Base-by-base conservation (phyloP, 163 green algal genomes). In the Coccomyxa subellipsoidea region DNA sequence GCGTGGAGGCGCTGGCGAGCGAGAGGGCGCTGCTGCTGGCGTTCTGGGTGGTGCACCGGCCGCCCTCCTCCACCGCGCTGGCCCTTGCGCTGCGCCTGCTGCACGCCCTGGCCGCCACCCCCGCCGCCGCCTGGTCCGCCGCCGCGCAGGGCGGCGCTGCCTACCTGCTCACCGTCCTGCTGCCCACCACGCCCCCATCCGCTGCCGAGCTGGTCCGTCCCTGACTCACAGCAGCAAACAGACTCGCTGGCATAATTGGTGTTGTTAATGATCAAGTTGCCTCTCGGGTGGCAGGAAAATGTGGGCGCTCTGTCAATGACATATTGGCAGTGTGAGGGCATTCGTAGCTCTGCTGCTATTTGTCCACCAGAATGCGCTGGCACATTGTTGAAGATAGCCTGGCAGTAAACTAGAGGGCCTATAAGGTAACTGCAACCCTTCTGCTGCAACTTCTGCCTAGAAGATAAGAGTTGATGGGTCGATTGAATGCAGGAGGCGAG, bases 161-260 rank as follows among this genome's bases (percentile, higher is more conserved):
- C 25, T 96, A 92, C 85, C 87, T 98, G 25, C 88, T 97, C 37
- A 81, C 88, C 8, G 73, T 93, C 29, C 82, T 98, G 39, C 87
- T 98, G 69, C 89, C 91, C 7, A 38, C 66, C 66, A 73, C 66
- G 47, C 66, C 66, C 29, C 66, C 83, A 75, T 37, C 66, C 66
- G 66, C 66, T 23, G 27, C 66, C 66, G 66, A 73, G 66, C 66
- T 34, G 66, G 66, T 73, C 8, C 21, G 34, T 31, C 40, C 23
- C 47, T 59, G 37, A 40, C 78, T 2, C 54, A 36, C 29, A 36
- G 35, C 54, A 37, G 77, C 5, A n/a, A n/a, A n/a, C n/a, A n/a
- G n/a, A n/a, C n/a, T n/a, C n/a, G n/a, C n/a, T n/a, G n/a, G n/a
- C n/a, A n/a, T n/a, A n/a, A n/a, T n/a, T n/a, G n/a, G n/a, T n/a